Evolutionary conservation across 1,284 basidiomycete species (phyloP).

Genomic region (Tausonia pullulans): DNA sequence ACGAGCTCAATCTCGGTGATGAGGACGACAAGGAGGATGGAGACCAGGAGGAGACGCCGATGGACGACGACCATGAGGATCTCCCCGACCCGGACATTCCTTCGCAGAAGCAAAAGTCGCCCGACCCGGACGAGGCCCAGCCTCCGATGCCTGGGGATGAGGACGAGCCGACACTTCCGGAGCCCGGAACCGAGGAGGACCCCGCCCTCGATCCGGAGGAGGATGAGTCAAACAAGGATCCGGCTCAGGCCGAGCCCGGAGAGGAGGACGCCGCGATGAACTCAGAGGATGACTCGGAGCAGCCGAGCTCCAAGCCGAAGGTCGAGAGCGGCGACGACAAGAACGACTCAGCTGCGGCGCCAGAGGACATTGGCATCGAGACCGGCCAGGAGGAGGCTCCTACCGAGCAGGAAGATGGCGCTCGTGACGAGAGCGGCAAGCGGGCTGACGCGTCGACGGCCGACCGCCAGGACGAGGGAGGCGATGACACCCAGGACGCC

Average conservation of each 20-base stretch:
- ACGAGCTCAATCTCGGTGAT: constrained; percentile 56
- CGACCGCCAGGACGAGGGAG: constrained; percentile 22
- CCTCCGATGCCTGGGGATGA: constrained; percentile 5
- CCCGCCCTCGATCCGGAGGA: constrained; percentile 26
- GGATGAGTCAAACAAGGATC: constrained; percentile 28
- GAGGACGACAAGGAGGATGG: constrained; percentile 36
- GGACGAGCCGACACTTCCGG: constrained; percentile 17
- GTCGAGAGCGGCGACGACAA: constrained; percentile 15
- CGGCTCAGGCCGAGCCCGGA: constrained; percentile 20
- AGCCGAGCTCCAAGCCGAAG: constrained; percentile 23
- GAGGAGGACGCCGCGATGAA: constrained; percentile 24
- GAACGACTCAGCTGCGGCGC: constrained; percentile 3
- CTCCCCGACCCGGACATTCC: neutral
- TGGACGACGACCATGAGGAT: constrained; percentile 18
- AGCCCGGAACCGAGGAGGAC: constrained; percentile 25
- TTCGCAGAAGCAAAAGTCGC: constrained; percentile 19
- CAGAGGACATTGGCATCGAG: constrained; percentile 9
- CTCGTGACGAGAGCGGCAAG: constrained; percentile 27
- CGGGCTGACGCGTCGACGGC: constrained; percentile 24
- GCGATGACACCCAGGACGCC: constrained; percentile 21
- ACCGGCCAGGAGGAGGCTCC: constrained; percentile 19
- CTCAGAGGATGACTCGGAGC: constrained; percentile 27
- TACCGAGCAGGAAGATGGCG: constrained; percentile 20
- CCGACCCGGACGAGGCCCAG: constrained; percentile 3
- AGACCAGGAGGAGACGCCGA: constrained; percentile 20